Base-by-base conservation (phyloP, 495 filamentous ascomycete species). In the Penicillium manginii region DNA sequence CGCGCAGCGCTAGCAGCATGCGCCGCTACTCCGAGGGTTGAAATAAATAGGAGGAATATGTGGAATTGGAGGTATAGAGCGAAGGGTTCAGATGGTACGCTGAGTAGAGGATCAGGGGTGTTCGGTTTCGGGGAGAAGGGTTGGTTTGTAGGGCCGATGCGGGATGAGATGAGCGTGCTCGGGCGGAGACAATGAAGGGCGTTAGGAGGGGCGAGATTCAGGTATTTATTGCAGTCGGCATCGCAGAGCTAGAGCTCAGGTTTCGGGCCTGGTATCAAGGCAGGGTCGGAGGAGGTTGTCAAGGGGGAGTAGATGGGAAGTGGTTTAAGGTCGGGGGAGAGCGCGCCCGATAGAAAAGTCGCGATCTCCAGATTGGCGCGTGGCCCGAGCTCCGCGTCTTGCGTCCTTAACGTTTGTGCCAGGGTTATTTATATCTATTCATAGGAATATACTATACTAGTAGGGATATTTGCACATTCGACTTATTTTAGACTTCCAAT, bases 321-420 rank as follows among this genome's bases (percentile, higher is more conserved):
- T 26, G 26, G 26, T 8, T 2, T 18, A 40, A 21, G 26, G 21
- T 11, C 32, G 31, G 23, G 23, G 46, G 8, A 47, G 58, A 58
- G 67, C 69, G 71, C 73, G 69, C 71, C 63, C 65, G 63, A 66
- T 68, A 58, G 59, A 62, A 67, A 73, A 76, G 73, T 76, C 75
- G 75, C 75, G 75, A 77, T 77, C 71, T 73, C 64, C 73, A 67
- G 60, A 59, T 65, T 70, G 55, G 60, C 65, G 65, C 59, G 47
- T 74, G 75, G 72, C 67, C 75, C 75, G 73, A 76, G 75, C 75
- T 75, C 70, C 63, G 63, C 59, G 63, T 65, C 62, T 52, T 60
- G 33, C 35, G 35, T 11, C 31, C 11, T 33, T n/a, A n/a, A n/a
- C n/a, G n/a, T n/a, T n/a, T n/a, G n/a, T n/a, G n/a, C n/a, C n/a